These are phyloP conservation scores for Eremomyces bilateralis DNA, from an alignment of 495 filamentous ascomycete genomes.

Conservation along the genomic window DNA sequence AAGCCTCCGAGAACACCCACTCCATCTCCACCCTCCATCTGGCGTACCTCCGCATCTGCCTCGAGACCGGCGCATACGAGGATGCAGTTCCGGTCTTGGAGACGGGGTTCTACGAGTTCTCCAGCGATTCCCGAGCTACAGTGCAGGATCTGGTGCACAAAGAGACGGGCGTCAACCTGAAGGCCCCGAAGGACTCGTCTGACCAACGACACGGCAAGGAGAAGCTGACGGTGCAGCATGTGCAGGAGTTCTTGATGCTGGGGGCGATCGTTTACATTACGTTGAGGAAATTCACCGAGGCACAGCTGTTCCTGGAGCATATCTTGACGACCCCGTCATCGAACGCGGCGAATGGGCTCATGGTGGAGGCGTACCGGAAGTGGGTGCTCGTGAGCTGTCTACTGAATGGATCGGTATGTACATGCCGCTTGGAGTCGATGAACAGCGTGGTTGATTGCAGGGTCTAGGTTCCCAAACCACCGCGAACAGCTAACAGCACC, in stretches of 20 bases:
- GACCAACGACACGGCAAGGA: no score
- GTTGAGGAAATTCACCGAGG: constrained; percentile 46
- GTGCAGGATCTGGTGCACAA: no score
- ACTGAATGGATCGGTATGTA: constrained; percentile 39
- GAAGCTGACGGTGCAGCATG: constrained; percentile 30
- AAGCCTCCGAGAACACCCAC: constrained; percentile 46
- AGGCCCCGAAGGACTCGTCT: no score
- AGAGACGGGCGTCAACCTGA: no score
- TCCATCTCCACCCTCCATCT: constrained; percentile 50
- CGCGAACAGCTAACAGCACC: neutral
- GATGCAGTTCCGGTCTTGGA: constrained; percentile 44
- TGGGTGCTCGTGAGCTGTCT: constrained; percentile 68
- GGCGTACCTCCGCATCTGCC: constrained; percentile 35
- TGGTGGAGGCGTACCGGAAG: constrained; percentile 85
- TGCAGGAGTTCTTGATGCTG: constrained; percentile 60
- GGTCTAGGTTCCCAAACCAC: neutral
- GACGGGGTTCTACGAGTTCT: constrained; percentile 43
- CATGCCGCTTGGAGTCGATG: constrained; percentile 10
- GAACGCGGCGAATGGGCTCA: constrained; percentile 42
- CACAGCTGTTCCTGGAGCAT: constrained; percentile 45
- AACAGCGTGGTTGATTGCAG: neutral
- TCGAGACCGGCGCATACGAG: constrained; percentile 29
- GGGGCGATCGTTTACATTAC: constrained; percentile 62
- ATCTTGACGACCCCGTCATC: constrained; percentile 42
- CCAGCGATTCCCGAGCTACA: no score